Evolutionary conservation across 1,284 basidiomycete species (phyloP).

Genomic region (Moniliella sp.): DNA sequence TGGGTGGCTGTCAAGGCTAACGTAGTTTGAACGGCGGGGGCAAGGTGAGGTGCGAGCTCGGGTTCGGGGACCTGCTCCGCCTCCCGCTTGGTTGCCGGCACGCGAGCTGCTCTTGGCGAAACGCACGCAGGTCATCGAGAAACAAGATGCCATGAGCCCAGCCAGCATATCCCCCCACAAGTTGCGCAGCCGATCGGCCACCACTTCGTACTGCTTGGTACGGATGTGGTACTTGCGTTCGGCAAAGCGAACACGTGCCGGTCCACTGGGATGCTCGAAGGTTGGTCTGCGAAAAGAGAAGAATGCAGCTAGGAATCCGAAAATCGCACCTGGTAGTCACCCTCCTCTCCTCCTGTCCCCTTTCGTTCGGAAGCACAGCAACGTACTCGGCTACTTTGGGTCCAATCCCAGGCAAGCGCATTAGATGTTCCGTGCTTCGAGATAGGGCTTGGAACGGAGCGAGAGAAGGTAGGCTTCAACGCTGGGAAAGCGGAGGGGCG

Average conservation of each 20-base stretch:
- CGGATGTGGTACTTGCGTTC: slow-evolving; percentile 25
- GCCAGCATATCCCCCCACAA: slow-evolving; percentile 30
- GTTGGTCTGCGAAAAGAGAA: slow-evolving; percentile 83
- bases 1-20: too few relatives aligned
- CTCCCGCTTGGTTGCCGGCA: too few relatives aligned
- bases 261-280: slow-evolving; percentile 26
- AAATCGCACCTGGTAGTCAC: background rate
- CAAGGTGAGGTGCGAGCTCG: too few relatives aligned
- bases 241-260: slow-evolving; percentile 29
- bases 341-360: background rate
- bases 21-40: too few relatives aligned
- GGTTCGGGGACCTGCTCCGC: too few relatives aligned
- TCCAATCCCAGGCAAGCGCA: slow-evolving; percentile 68
- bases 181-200: slow-evolving; percentile 19
- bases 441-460: slow-evolving; percentile 42
- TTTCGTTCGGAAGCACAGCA: background rate
- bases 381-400: slow-evolving; percentile 43
- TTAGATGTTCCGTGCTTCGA: slow-evolving; percentile 50
- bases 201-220: slow-evolving; percentile 22
- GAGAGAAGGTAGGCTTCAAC: slow-evolving; percentile 40
- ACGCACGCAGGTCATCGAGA: background rate
- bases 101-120: too few relatives aligned
- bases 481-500: background rate
- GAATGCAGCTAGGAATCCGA: slow-evolving; percentile 65
- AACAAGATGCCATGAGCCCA: slow-evolving; percentile 20